Base-by-base conservation (phyloP, 495 filamentous ascomycete species). In the Neurospora sp. region DNA sequence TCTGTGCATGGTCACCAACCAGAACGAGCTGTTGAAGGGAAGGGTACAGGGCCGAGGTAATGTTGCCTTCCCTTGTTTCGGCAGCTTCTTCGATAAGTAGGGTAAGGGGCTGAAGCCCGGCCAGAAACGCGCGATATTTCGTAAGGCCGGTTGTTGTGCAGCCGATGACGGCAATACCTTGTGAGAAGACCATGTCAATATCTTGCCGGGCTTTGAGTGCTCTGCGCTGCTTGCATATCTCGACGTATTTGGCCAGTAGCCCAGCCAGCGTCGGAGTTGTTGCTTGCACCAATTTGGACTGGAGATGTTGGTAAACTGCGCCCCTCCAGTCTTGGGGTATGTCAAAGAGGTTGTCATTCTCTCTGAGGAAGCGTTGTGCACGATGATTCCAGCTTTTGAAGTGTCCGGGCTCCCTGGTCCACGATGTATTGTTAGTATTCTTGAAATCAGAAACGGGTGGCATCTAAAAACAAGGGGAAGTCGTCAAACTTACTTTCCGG, bases 121-220 rank as follows among this genome's bases (percentile, higher is more conserved):
- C 87, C 31, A 98, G 81, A 0, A 97, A 83, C 3, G 83, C 89
- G 20, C 95, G 89, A 75, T 96, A 94, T 76, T 98, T 98, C 78
- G 90, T 93, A n/a, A 98, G 79, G 5, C 96, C 96, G 0, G 95
- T 87, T 0, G 84, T 87, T 0, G 86, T 88, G 70, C 85, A 86
- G n/a, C 86, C 86, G 27, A 88, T 79, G 40, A 87, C 79, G 48
- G 86, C 78, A 38, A 85, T 78, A 3, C 59, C 31, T 37, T 76
- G 48, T 2, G 46, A 69, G 14, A 71, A 70, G 16, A 84, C 77
- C 18, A 84, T 74, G 20, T 75, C 70, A 1, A 76, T 75, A 70
- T 85, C 81, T 16, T 75, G 78, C 20, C 76, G 66, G 74, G 77
- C 81, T n/a, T 75, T 80, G 46, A 74, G 76, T 6, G 76, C 75